Evolutionary conservation across 106 monocot species (phyloP).

Genomic region (Dendrobium nobile): DNA sequence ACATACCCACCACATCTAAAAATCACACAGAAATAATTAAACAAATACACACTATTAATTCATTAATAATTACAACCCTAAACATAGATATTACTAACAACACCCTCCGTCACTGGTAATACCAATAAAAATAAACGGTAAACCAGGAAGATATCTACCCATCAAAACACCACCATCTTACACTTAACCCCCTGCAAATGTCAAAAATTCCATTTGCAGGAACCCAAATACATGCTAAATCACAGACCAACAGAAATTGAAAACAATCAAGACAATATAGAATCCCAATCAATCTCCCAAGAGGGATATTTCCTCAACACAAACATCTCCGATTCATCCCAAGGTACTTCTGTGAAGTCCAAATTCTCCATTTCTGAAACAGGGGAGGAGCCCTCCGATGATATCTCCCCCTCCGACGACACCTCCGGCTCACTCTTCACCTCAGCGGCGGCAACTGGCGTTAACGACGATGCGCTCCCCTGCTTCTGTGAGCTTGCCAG

Average conservation of each 20-base stretch:
- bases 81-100: background rate
- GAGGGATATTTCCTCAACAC: conserved; percentile 19
- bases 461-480: background rate
- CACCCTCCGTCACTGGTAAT: background rate
- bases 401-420: background rate
- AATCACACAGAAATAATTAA: background rate
- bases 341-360: conserved; percentile 16
- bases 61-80: background rate
- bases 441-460: background rate
- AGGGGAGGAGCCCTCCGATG: background rate
- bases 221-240: background rate
- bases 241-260: background rate
- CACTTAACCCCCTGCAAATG: conserved; percentile 1
- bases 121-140: background rate
- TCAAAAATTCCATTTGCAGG: conserved; percentile 6
- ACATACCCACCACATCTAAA: background rate
- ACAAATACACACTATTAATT: background rate
- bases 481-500: conserved; percentile 1
- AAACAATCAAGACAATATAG: conserved; percentile 8
- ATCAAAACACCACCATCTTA: background rate
- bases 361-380: conserved; percentile 4
- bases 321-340: conserved; percentile 22
- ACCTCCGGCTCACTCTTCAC: background rate
- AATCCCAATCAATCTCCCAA: conserved; percentile 24
- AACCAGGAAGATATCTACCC: background rate